Evolutionary conservation across 2,329 filamentous ascomycete species (phyloP).

Genomic region (Fusarium graminum): DNA sequence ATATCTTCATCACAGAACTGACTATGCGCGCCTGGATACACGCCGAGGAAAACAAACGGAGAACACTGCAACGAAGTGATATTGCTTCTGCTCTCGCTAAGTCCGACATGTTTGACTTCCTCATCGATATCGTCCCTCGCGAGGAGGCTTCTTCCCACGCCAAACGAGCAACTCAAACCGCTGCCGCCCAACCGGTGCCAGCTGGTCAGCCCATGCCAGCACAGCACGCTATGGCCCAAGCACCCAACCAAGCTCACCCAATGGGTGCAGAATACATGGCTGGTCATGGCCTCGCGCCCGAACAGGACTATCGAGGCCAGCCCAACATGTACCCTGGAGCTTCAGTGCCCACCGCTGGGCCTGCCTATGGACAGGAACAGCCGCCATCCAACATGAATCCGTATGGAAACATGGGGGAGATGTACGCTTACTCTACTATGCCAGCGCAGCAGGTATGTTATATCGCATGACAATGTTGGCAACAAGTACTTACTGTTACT

Average conservation of each 20-base stretch:
- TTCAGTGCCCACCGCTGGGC: conserved; percentile 78
- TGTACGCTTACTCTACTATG: conserved; percentile 87
- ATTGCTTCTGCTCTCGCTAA: conserved; percentile 96
- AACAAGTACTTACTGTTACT: conserved; percentile 27
- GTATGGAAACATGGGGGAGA: conserved; percentile 84
- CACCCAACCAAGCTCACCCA: conserved; percentile 69
- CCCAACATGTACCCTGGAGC: conserved; percentile 85
- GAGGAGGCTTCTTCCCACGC: conserved; percentile 91
- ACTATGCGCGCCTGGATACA: conserved; percentile 99
- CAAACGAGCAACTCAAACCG: conserved; percentile 75
- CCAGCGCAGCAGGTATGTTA: conserved; percentile 83
- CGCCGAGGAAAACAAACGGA: conserved; percentile 97
- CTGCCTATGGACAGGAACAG: conserved; percentile 81
- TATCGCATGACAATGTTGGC: neutral
- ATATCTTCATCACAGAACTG: conserved; percentile 98
- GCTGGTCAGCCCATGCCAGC: conserved; percentile 66
- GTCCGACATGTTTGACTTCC: conserved; percentile 99
- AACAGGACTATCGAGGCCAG: conserved; percentile 84
- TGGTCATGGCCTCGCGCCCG: conserved; percentile 73
- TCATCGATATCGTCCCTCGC: conserved; percentile 97
- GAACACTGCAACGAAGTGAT: conserved; percentile 93
- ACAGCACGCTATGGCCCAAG: conserved; percentile 65
- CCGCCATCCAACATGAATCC: conserved; percentile 70
- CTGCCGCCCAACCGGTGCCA: conserved; percentile 59
- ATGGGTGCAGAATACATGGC: conserved; percentile 75